Percentiles rank a stretch among this genome's conserved stretches.
These are phyloP conservation scores for Zoysia matrella DNA, from an alignment of 202 grass and related monocot genomes.

Conservation along the genomic window DNA sequence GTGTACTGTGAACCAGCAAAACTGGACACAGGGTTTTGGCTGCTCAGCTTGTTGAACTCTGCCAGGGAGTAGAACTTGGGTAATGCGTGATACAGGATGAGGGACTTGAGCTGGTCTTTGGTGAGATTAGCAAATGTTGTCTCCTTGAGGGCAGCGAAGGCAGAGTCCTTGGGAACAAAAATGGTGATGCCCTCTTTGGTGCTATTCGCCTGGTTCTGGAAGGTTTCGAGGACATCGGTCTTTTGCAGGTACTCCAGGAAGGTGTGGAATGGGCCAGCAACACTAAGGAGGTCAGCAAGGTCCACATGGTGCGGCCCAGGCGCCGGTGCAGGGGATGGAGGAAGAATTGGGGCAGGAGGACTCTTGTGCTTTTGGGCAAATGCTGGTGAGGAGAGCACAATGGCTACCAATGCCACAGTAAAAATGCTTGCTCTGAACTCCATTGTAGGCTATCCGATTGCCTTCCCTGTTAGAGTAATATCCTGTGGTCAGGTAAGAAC, in stretches of 20 bases:
- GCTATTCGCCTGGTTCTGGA: conserved; percentile 87
- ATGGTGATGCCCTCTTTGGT: conserved; percentile 80
- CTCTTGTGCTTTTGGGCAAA: conserved; percentile 56
- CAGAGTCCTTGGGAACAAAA: conserved; percentile 79
- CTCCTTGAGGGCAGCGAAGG: conserved; percentile 59
- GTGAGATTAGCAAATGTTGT: conserved; percentile 84
- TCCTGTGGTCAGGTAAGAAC: conserved; percentile 43
- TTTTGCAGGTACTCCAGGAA: conserved; percentile 81
- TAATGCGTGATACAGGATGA: conserved; percentile 77
- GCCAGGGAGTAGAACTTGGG: conserved; percentile 87
- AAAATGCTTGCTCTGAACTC: conserved; percentile 47
- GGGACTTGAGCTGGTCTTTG: conserved; percentile 74
- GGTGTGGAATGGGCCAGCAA: conserved; percentile 80
- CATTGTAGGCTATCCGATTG: conserved; percentile 49
- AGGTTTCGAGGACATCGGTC: conserved; percentile 77
- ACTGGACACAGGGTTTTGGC: conserved; percentile 69
- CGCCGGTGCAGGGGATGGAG: conserved; percentile 67
- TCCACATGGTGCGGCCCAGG: conserved; percentile 68
- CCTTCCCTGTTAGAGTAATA: conserved; percentile 18
- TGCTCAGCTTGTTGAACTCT: conserved; percentile 84
- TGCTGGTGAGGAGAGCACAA: conserved; percentile 54
- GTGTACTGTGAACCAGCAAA: conserved; percentile 76
- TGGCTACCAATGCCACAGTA: conserved; percentile 43
- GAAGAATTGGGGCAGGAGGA: conserved; percentile 47
- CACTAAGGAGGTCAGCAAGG: conserved; percentile 75